Percentiles rank a stretch among this genome's conserved stretches.
phyloP scores from a whole-genome alignment of 2,329 filamentous ascomycete species.

The Colletotrichum costaricense region DNA sequence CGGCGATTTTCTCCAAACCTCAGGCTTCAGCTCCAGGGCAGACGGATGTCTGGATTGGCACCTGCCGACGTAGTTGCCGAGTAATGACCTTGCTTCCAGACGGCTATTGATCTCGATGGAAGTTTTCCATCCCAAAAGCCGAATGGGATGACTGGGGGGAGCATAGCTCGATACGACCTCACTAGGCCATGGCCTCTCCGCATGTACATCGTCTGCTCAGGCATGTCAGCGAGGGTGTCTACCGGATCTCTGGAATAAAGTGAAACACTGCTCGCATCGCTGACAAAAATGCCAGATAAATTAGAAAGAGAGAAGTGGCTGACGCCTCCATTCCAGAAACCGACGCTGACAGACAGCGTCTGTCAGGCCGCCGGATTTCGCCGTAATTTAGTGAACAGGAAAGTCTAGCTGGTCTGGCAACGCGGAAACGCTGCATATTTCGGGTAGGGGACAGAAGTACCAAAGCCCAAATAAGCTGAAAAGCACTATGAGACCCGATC shows the following conservation, averaged over 20 bases:
- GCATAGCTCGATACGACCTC: not conserved
- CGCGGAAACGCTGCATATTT: not conserved
- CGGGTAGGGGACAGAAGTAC: not conserved
- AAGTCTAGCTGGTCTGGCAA: not conserved
- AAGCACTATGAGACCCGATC: not conserved
- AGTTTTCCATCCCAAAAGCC: not conserved
- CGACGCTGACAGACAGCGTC: not conserved
- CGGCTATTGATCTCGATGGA: not conserved
- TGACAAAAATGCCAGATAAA: conserved; percentile 21
- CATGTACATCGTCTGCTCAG: not conserved
- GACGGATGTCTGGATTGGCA: not conserved
- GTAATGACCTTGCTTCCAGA: not conserved
- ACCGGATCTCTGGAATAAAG: conserved; percentile 13
- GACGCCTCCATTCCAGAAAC: not conserved
- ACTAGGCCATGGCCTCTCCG: not conserved
- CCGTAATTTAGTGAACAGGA: not conserved
- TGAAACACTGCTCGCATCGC: conserved; percentile 5
- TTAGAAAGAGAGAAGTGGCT: not conserved
- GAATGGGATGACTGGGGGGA: not conserved
- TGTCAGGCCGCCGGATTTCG: not conserved
- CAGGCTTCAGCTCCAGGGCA: not conserved
- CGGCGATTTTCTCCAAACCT: not conserved
- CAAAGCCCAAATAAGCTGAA: not conserved
- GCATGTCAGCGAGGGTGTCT: not conserved
- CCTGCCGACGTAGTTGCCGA: not conserved